These are phyloP conservation scores for Mortierella sp. DNA, from an alignment of 371 early-diverging fungal genomes.

Conservation along the genomic window DNA sequence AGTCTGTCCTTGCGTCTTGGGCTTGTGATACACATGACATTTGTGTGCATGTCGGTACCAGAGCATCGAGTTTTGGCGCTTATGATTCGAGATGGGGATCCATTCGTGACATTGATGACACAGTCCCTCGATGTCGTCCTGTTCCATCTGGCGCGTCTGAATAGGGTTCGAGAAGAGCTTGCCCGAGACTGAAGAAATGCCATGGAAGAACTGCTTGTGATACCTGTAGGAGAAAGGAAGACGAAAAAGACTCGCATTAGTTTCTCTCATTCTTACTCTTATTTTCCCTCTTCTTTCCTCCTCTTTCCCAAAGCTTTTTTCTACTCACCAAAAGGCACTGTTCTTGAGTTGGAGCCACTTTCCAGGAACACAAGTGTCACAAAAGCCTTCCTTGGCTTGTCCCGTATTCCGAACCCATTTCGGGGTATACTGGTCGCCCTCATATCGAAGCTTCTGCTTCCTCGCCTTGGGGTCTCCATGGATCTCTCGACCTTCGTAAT, in stretches of 20 bases:
- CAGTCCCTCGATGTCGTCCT: conserved; percentile 83
- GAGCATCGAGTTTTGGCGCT: conserved; percentile 81
- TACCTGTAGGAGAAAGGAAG: conserved; percentile 64
- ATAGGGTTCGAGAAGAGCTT: conserved; percentile 80
- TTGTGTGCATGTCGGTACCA: conserved; percentile 96
- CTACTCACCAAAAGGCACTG: conserved; percentile 86
- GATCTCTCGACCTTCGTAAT: conserved; percentile 47
- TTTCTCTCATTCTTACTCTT: not conserved
- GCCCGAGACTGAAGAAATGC: conserved; percentile 92
- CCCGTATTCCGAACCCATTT: conserved; percentile 86
- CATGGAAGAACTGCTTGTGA: conserved; percentile 93
- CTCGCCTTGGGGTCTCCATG: conserved; percentile 67
- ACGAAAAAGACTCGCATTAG: not conserved
- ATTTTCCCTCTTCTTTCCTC: not conserved
- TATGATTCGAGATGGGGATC: conserved; percentile 83
- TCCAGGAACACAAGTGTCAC: conserved; percentile 88
- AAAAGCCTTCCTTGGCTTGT: conserved; percentile 87
- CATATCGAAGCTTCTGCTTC: conserved; percentile 75
- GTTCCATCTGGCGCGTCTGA: conserved; percentile 73
- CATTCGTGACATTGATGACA: conserved; percentile 91
- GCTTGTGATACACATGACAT: conserved; percentile 91
- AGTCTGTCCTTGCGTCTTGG: conserved; percentile 60
- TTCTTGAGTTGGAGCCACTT: conserved; percentile 94
- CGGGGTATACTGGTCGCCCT: conserved; percentile 90
- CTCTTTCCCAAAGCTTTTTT: no score